Evolutionary conservation across 805 yeast genomes (phyloP).

Genomic region (Hanseniaspora occidentalis): DNA sequence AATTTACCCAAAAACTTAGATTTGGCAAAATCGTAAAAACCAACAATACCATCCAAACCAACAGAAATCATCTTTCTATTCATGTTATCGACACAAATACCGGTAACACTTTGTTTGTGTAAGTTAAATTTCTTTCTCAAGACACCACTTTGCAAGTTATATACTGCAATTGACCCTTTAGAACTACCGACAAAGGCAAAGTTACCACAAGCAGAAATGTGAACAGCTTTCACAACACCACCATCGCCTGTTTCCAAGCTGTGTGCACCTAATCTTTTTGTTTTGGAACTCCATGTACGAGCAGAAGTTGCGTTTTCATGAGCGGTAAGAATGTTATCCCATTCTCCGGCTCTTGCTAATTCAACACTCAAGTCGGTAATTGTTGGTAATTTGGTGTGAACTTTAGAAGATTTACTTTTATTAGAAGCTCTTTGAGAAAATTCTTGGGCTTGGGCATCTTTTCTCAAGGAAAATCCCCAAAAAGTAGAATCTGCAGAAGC

Average conservation of each 20-base stretch:
- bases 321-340: constrained; percentile 79
- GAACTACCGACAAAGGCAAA: constrained; percentile 88
- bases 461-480: constrained; percentile 87
- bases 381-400: constrained; percentile 67
- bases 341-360: constrained; percentile 67
- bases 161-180: constrained; percentile 71
- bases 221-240: constrained; percentile 60
- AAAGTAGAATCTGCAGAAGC: constrained; percentile 78
- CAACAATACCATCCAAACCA: constrained; percentile 82
- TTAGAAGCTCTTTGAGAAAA: constrained; percentile 62
- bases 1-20: constrained; percentile 57
- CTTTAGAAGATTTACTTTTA: constrained; percentile 33
- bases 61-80: constrained; percentile 76
- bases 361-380: constrained; percentile 59
- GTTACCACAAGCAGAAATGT: constrained; percentile 88
- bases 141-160: constrained; percentile 86
- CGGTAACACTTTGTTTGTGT: constrained; percentile 76
- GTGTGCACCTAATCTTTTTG: constrained; percentile 70
- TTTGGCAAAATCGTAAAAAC: constrained; percentile 73
- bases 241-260: constrained; percentile 57
- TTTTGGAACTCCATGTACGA: constrained; percentile 78
- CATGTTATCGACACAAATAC: constrained; percentile 81
- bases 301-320: constrained; percentile 78
- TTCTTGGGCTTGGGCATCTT: constrained; percentile 93
- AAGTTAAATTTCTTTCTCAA: constrained; percentile 55